Base-by-base conservation (phyloP, 2,329 filamentous ascomycete species). In the Ambrosiella beaveri region DNA sequence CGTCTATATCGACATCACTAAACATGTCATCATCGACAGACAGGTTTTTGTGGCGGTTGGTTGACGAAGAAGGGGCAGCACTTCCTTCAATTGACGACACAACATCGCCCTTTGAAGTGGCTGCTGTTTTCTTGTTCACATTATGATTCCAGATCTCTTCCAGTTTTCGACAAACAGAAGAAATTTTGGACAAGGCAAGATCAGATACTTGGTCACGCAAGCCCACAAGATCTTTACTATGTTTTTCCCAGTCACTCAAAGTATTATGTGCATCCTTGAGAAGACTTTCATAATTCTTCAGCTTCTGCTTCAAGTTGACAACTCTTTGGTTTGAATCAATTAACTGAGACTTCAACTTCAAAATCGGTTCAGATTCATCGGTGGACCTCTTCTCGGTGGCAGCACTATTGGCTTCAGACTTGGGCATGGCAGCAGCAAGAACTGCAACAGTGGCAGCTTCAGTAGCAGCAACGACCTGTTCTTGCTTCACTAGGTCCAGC, bases 321-420 rank as follows among this genome's bases (percentile, higher is more conserved):
- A 62, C 57, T 35, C 61, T 50, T 50, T 61, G 61, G 44, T 62
- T 61, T 15, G 61, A 59, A 19, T 61, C 50, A 17, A 50, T 13
- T 5, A 61, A 53, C 13, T 60, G 27, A 12, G 27, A 37, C 7
- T 15, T 11, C 7, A 59, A 37, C 27, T 47, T 56, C 27, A 27
- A 36, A 17, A 37, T 44, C 12, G 50, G 11, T 17, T 53, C 54
- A 13, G 47, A 36, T n/a, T 35, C 38, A 11, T 8, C 3, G 40
- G 11, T 12, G 6, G n/a, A 41, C 40, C 40, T 27, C 27, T 11
- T 41, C 39, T 41, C n/a, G 7, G 47, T 37, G 38, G 1, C 41
- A 12, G 17, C 41, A 56, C 2, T 49, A 37, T 19, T 12, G 9
- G 13, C 51, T 41, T 41, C 27, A 27, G 27, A 5, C 27, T 4